phyloP scores from a whole-genome alignment of 2,329 filamentous ascomycete genomes.

The Talaromyces albobiverticillius region DNA sequence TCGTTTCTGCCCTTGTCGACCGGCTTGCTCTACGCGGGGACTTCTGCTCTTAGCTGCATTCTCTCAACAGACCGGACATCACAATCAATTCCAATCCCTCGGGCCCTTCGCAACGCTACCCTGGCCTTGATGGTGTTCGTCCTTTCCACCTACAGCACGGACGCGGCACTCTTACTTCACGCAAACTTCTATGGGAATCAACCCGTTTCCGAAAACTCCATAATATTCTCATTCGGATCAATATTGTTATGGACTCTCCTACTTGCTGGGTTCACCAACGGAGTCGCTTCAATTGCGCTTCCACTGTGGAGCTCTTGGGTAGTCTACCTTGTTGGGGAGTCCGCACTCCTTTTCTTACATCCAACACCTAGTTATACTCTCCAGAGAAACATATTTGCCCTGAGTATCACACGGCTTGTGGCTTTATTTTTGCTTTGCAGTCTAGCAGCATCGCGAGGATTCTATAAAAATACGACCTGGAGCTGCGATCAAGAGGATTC shows the following conservation, averaged over 20 bases:
- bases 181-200: not conserved
- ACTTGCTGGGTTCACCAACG: constrained; percentile 53
- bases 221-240: constrained; percentile 15
- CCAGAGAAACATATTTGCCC: not conserved
- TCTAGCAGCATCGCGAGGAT: not conserved
- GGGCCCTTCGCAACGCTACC: constrained; percentile 42
- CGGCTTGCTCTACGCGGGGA: constrained; percentile 51
- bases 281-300: constrained; percentile 56
- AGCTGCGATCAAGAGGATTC: not conserved
- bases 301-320: constrained; percentile 63
- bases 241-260: constrained; percentile 63
- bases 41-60: constrained; percentile 52
- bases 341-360: constrained; percentile 21
- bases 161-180: constrained; percentile 19
- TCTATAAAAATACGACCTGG: not conserved
- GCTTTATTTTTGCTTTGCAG: constrained; percentile 7
- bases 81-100: constrained; percentile 34
- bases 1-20: constrained; percentile 7
- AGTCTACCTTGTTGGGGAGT: constrained; percentile 58
- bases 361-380: constrained; percentile 33
- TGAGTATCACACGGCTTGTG: constrained; percentile 7
- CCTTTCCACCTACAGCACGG: constrained; percentile 33
- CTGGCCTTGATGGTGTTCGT: constrained; percentile 29
- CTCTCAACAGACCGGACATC: constrained; percentile 45
- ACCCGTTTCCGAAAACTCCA: not conserved